These are phyloP conservation scores for Tillandsia leiboldiana DNA, from an alignment of 176 grass and related monocot genomes.

Conservation along the genomic window DNA sequence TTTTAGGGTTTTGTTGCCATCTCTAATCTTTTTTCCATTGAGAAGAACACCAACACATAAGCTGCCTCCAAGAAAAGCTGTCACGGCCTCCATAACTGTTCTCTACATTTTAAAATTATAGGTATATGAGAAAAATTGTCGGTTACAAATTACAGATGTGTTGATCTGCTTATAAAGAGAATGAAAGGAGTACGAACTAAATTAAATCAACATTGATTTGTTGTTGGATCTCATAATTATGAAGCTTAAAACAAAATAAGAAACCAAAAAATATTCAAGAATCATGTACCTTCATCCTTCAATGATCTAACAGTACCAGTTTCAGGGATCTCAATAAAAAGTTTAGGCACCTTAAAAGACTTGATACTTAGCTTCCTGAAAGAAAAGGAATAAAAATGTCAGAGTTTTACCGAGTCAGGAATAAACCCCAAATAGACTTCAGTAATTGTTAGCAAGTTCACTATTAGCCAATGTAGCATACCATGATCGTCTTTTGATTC, in stretches of 20 bases:
- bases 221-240: not conserved
- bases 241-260: not conserved
- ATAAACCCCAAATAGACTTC: not conserved
- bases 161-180: not conserved
- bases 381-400: constrained; percentile 9
- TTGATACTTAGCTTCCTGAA: constrained; percentile 83
- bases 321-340: constrained; percentile 89
- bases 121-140: not conserved
- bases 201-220: too few relatives aligned
- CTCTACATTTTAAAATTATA: constrained; percentile 37
- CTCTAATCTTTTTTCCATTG: constrained; percentile 84
- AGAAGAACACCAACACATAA: too few relatives aligned
- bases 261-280: too few relatives aligned
- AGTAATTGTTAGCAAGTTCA: not conserved
- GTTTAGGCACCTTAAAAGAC: constrained; percentile 96
- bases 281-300: constrained; percentile 62
- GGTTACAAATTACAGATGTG: not conserved
- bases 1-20: constrained; percentile 64
- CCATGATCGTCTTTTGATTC: constrained; percentile 43
- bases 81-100: constrained; percentile 82
- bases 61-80: constrained; percentile 76
- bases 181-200: too few relatives aligned
- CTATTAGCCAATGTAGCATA: constrained; percentile 5
- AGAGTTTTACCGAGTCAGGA: not conserved
- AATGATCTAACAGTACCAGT: constrained; percentile 75